Evolutionary conservation across 768 basidiomycete genomes (phyloP), one percentile per base, ranked within the genome.

Genomic region (Trametopsis cervina): DNA sequence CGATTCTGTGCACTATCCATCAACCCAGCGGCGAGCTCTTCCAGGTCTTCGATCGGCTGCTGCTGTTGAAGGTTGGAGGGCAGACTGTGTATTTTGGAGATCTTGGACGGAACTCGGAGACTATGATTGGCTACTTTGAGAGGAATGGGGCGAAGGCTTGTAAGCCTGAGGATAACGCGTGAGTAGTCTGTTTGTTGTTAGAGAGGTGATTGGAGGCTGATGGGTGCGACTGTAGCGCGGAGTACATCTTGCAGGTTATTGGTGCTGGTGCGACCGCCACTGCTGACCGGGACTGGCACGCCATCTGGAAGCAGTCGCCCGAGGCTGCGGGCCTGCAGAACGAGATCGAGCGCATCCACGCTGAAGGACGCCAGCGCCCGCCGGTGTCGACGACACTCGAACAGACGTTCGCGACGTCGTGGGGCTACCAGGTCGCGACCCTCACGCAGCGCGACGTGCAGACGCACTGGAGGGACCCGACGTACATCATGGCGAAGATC

Each of bases 1-100:
- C 89, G 25, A 91, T 94, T 55, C 69, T 94, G n/a, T 93, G 90
- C 81, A 94, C 88, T 46, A 72, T 73, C 55, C 73, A 72, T 49
- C 74, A 87, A 70, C 90, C 90, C 29, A 90, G 89, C 21, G 86
- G 86, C 2, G 81, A 91, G 58, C 68, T 92, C 22, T 94, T 92
- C 70, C 78, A 87, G 67, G 77, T 77, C 33, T 93, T 93, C 54
- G 91, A 94, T 57, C 67, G 83, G 24, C 68, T 95, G 1, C 68
- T 94, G 6, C 73, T 95, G 0, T 71, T 95, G 3, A 75, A 80
- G 39, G 78, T 80, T 54, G 91, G 92, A 11, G 92, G 92, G 20
- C 65, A 80, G 62, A 76, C 72, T 1, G 78, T 79, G 13, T 83
- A 82, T 64, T 80, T 79, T 55, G 79, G 78, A n/a, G 81, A 87